Evolutionary conservation across 371 early-diverging fungal genomes (phyloP), one percentile per base, ranked within the genome.

Genomic region (Apophysomyces trapeziformis): DNA sequence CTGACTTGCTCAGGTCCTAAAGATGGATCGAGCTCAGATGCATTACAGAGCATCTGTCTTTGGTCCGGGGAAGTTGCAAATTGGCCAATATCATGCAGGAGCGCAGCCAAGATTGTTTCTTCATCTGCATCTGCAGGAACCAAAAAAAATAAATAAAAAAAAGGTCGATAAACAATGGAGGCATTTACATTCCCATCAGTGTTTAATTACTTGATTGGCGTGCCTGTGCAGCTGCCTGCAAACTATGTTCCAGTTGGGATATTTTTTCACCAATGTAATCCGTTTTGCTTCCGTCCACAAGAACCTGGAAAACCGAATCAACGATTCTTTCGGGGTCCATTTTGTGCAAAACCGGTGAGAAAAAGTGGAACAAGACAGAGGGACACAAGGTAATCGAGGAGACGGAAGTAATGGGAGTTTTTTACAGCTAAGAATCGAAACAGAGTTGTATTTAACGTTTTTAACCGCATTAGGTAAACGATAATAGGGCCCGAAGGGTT

Each of bases 41-140:
- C 78, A 43, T 80, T 74, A 37, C 72, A 79, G 1, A 82, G 66
- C 78, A 85, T 85, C 57, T 76, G 79, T 38, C 73, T 78, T n/a
- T 78, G 77, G 50, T 79, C 77, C 9, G 65, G 58, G 13, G 78
- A 72, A 12, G 82, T 73, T 38, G 81, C 72, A 50, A 86, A 85
- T 41, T 85, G 86, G 36, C 86, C 86, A 69, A 86, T 83, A 56
- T 86, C 86, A 65, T 85, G 86, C 35, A 86, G 74, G 9, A 86
- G 68, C 14, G 85, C 84, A 9, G 83, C 86, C 14, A 86, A 44
- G 13, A 85, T 69, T 2, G 82, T 79, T 62, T 85, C 86, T 16
- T 83, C 77, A 43, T 85, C 86, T 4, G 85, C 80, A 18, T 68
- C 73, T 63, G 60, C 14, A 50, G 50, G 50, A 50, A 50, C 50